Conservation (phyloP, 1,139 yeast genomes). For the Candida sp. region DNA sequence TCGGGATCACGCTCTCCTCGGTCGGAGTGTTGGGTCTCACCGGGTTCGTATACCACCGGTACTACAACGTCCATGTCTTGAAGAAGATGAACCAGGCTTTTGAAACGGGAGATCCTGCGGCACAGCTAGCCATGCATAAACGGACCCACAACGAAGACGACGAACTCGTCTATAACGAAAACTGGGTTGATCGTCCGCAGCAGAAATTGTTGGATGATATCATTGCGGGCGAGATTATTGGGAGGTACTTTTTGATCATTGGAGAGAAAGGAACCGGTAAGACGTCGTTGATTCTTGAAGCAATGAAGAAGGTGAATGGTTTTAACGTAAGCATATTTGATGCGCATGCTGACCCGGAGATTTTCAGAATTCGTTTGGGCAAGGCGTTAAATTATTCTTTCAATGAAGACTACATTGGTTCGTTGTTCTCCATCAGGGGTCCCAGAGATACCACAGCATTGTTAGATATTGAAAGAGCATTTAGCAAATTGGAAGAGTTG, state of each 20-base stretch:
- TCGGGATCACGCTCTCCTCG: slow-evolving; percentile 78
- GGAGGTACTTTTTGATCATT: slow-evolving; percentile 72
- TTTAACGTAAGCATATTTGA: slow-evolving; percentile 73
- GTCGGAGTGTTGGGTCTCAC: slow-evolving; percentile 72
- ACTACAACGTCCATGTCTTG: slow-evolving; percentile 63
- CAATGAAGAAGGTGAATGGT: slow-evolving; percentile 70
- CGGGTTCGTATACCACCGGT: slow-evolving; percentile 69
- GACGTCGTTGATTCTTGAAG: slow-evolving; percentile 71
- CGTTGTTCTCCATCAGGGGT: slow-evolving; percentile 80
- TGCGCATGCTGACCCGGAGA: slow-evolving; percentile 89
- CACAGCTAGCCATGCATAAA: slow-evolving; percentile 58
- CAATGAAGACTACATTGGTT: slow-evolving; percentile 84
- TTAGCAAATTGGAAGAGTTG: slow-evolving; percentile 74
- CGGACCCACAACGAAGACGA: slow-evolving; percentile 33
- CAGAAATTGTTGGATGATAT: slow-evolving; percentile 70
- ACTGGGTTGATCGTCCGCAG: slow-evolving; percentile 75
- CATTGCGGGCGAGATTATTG: slow-evolving; percentile 62
- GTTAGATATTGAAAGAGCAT: slow-evolving; percentile 83
- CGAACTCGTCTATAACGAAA: slow-evolving; percentile 25
- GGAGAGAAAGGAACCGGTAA: slow-evolving; percentile 94
- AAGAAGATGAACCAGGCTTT: slow-evolving; percentile 72
- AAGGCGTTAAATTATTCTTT: slow-evolving; percentile 75
- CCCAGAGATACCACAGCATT: slow-evolving; percentile 88
- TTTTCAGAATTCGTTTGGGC: slow-evolving; percentile 77
- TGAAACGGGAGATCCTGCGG: slow-evolving; percentile 69